Evolutionary conservation across 192 early-diverging fungal species (phyloP).

Genomic region (Coemansia sp.): DNA sequence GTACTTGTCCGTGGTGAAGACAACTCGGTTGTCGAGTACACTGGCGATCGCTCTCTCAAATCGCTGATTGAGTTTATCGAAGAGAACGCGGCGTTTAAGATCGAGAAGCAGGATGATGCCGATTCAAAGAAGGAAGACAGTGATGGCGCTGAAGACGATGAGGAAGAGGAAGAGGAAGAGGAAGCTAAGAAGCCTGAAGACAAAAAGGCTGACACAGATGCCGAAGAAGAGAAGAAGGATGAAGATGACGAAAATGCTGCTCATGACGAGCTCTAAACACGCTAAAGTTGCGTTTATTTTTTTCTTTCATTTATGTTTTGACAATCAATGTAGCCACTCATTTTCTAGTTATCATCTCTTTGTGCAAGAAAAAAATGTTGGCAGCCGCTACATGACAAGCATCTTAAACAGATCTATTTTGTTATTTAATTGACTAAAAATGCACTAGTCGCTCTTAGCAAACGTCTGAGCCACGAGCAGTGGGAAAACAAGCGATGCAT

Average conservation of each 20-base stretch:
- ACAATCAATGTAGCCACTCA: neutral
- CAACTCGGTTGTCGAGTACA: slow-evolving; percentile 81
- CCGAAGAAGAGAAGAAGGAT: slow-evolving; percentile 9
- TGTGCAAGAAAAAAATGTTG: no score
- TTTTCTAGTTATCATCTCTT: neutral
- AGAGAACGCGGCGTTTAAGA: slow-evolving; percentile 66
- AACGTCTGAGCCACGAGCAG: slow-evolving; percentile 94
- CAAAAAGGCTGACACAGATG: slow-evolving; percentile 23
- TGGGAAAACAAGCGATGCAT: slow-evolving; percentile 91
- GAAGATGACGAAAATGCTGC: slow-evolving; percentile 19
- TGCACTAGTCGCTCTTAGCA: slow-evolving; percentile 57
- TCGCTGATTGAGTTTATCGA: slow-evolving; percentile 77
- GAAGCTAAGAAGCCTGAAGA: slow-evolving; percentile 23
- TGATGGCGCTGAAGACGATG: slow-evolving; percentile 27
- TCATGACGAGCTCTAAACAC: slow-evolving; percentile 25
- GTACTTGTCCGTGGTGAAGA: slow-evolving; percentile 84
- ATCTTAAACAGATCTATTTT: no score
- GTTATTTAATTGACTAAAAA: neutral
- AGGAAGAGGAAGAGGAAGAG: slow-evolving; percentile 28
- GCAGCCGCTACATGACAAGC: no score
- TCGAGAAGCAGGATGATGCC: slow-evolving; percentile 41
- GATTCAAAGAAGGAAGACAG: slow-evolving; percentile 38
- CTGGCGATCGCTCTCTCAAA: slow-evolving; percentile 79
- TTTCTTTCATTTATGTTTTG: neutral
- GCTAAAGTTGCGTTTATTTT: neutral